Conservation (phyloP, 2,329 filamentous ascomycete species). For the Diplodia corticola region DNA sequence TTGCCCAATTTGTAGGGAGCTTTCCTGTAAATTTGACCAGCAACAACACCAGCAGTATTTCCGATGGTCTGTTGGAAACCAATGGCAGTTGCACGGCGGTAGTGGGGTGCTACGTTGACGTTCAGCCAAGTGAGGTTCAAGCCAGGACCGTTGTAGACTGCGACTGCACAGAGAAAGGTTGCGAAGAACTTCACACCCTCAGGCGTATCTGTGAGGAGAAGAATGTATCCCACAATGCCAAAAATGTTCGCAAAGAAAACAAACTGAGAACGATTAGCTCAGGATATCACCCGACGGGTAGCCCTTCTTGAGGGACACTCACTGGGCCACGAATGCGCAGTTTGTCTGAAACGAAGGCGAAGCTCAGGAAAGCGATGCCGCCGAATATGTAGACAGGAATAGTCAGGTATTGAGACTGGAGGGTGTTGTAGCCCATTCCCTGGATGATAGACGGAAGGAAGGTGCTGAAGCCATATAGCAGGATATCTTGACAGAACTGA, state of each 20-base stretch:
- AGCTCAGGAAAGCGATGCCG: slow-evolving; percentile 46
- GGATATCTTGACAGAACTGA: slow-evolving; percentile 55
- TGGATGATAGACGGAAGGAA: slow-evolving; percentile 59
- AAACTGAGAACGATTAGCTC: slow-evolving; percentile 1
- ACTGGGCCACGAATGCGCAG: slow-evolving; percentile 28
- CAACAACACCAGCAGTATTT: slow-evolving; percentile 51
- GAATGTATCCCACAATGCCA: slow-evolving; percentile 28
- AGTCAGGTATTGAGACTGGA: slow-evolving; percentile 56
- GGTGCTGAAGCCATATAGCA: slow-evolving; percentile 59
- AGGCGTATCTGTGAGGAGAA: slow-evolving; percentile 25
- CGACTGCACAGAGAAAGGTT: slow-evolving; percentile 30
- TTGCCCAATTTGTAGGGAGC: slow-evolving; percentile 27
- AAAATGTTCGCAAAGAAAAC: slow-evolving; percentile 26
- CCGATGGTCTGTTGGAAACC: slow-evolving; percentile 51
- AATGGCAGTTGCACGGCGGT: slow-evolving; percentile 50
- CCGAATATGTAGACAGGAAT: slow-evolving; percentile 59
- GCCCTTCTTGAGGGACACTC: background rate
- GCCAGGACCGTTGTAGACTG: slow-evolving; percentile 40
- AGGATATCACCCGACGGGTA: background rate
- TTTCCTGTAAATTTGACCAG: slow-evolving; percentile 47
- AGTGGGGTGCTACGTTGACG: slow-evolving; percentile 51
- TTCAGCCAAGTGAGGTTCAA: slow-evolving; percentile 51
- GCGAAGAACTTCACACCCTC: slow-evolving; percentile 30
- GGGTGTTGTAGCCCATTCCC: slow-evolving; percentile 53
- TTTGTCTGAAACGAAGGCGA: slow-evolving; percentile 52